These are phyloP conservation scores for Acer saccharum DNA, from an alignment of 345 rosid species.

Conservation along the genomic window DNA sequence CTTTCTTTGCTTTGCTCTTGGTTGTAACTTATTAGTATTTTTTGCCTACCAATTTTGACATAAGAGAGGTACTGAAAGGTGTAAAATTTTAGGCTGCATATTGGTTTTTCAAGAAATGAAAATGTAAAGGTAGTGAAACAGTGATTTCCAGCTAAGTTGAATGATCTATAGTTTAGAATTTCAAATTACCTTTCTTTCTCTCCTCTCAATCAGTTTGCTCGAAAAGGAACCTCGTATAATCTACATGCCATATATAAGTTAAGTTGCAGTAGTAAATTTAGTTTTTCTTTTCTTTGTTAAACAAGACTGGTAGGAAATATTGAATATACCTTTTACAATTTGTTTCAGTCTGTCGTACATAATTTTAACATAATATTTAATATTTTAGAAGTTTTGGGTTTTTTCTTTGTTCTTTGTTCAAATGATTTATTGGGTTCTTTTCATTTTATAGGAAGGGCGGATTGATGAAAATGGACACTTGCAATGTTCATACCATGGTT, in stretches of 20 bases:
- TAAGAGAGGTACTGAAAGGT: not conserved
- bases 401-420: not conserved
- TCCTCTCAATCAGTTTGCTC: not conserved
- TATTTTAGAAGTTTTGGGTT: slow-evolving; percentile 5
- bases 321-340: not conserved
- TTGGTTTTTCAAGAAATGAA: slow-evolving; percentile 7
- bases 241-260: not conserved
- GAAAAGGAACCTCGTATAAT: not conserved
- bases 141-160: not conserved
- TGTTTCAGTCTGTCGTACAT: not conserved
- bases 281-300: no score
- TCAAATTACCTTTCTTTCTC: no score
- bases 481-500: slow-evolving; percentile 98
- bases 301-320: not conserved
- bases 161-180: no score
- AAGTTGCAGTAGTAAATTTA: no score
- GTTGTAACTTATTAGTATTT: not conserved
- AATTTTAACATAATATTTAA: not conserved
- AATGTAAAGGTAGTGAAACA: not conserved
- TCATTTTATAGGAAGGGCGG: slow-evolving; percentile 74
- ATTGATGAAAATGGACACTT: slow-evolving; percentile 94
- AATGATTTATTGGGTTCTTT: slow-evolving; percentile 9
- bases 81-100: not conserved
- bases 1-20: not conserved
- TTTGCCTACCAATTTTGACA: not conserved